phyloP scores from a whole-genome alignment of 2,329 filamentous ascomycete genomes.

The Hymenoscyphus infarciens region DNA sequence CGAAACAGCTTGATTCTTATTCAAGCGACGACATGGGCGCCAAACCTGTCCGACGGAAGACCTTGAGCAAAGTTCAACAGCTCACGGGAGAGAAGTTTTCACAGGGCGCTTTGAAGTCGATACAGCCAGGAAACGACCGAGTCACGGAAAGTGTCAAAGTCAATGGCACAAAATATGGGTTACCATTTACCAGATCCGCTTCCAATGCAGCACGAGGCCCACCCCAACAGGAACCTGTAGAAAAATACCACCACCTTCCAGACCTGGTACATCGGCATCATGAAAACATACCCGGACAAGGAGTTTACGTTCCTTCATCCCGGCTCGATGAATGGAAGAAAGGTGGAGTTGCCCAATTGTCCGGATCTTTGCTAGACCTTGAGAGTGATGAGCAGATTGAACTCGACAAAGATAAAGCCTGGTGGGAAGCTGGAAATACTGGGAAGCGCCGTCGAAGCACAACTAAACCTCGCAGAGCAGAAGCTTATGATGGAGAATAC shows the following conservation, averaged over 20 bases:
- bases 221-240: constrained; percentile 17
- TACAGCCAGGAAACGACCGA: constrained; percentile 18
- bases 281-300: constrained; percentile 43
- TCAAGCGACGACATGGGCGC: constrained; percentile 18
- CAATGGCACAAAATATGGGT: constrained; percentile 25
- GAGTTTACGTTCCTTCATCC: constrained; percentile 54
- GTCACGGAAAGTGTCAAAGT: constrained; percentile 24
- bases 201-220: constrained; percentile 6
- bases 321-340: constrained; percentile 73
- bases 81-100: constrained; percentile 27
- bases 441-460: constrained; percentile 40
- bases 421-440: constrained; percentile 68
- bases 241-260: constrained; percentile 30
- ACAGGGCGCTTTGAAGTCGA: constrained; percentile 11
- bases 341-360: constrained; percentile 59
- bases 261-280: constrained; percentile 32
- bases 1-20: constrained; percentile 18
- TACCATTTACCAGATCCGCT: constrained; percentile 22
- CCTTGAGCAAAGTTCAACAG: constrained; percentile 31
- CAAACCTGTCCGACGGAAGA: constrained; percentile 29
- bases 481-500: constrained; percentile 64
- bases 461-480: constrained; percentile 45
- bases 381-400: constrained; percentile 39
- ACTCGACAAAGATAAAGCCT: constrained; percentile 55
- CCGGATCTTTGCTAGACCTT: constrained; percentile 58